phyloP scores from a whole-genome alignment of 495 filamentous ascomycete species.

The Aspergillus cristatus region DNA sequence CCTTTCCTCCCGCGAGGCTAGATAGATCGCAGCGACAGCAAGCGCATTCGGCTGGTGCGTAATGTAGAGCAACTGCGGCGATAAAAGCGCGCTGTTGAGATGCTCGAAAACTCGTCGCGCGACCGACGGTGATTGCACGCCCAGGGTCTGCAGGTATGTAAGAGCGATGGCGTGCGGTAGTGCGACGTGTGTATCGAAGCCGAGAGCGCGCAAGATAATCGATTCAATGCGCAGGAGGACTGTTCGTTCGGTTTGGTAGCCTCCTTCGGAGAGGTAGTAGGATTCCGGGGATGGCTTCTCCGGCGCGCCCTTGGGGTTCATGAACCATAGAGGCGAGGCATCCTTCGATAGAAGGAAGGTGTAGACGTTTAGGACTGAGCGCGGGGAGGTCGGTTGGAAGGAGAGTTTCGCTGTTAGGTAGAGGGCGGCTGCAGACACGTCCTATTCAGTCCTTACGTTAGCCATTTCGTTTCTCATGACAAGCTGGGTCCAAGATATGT shows the following conservation, averaged over 20 bases:
- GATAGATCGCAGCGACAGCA: constrained; percentile 82
- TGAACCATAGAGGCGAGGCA: constrained; percentile 50
- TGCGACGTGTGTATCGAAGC: constrained; percentile 75
- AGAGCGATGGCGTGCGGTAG: constrained; percentile 82
- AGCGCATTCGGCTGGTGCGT: constrained; percentile 83
- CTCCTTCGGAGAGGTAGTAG: constrained; percentile 66
- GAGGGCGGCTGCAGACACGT: constrained; percentile 70
- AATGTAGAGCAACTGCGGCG: constrained; percentile 80
- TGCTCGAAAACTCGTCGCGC: constrained; percentile 59
- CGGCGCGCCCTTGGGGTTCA: constrained; percentile 22
- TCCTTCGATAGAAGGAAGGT: constrained; percentile 62
- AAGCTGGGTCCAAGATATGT: too few species aligned
- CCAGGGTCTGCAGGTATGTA: constrained; percentile 87
- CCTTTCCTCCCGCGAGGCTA: constrained; percentile 69
- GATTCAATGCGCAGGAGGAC: constrained; percentile 63
- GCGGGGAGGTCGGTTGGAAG: constrained; percentile 61
- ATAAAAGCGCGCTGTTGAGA: constrained; percentile 74
- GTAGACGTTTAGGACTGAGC: constrained; percentile 77
- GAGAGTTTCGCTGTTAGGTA: constrained; percentile 83
- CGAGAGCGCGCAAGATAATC: constrained; percentile 61
- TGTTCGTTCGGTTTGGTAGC: constrained; percentile 52
- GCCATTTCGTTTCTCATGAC: too few species aligned
- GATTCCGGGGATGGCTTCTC: constrained; percentile 39
- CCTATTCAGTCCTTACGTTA: constrained; percentile 32
- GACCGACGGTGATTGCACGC: constrained; percentile 42